Conservation (phyloP, 1,139 yeast genomes). For the Saccharomycopsis phalli region DNA sequence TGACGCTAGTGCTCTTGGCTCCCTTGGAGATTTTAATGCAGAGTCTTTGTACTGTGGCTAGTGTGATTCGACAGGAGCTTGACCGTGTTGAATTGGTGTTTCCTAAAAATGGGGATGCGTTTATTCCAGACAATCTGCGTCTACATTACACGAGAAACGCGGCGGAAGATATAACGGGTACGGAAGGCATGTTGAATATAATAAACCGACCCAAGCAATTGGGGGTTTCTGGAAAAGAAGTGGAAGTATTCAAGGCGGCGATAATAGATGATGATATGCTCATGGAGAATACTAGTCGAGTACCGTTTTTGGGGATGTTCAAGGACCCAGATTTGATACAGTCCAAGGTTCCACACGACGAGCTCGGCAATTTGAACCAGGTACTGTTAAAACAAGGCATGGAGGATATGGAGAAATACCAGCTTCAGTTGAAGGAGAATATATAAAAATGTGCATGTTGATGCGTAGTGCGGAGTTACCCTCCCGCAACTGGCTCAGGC, state of each 20-base stretch:
- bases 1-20: slow-evolving; percentile 5
- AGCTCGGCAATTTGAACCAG: not conserved
- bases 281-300: slow-evolving; percentile 8
- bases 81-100: not conserved
- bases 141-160: slow-evolving; percentile 5
- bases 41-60: not conserved
- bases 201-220: not conserved
- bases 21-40: slow-evolving; percentile 1
- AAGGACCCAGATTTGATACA: slow-evolving; percentile 18
- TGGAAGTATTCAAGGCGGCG: not conserved
- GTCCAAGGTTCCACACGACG: not conserved
- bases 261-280: not conserved
- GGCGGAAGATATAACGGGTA: not conserved
- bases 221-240: too few species aligned
- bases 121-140: not conserved
- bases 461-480: too few species aligned
- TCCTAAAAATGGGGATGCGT: not conserved
- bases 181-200: not conserved
- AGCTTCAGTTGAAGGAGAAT: too few species aligned
- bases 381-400: too few species aligned
- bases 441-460: too few species aligned
- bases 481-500: too few species aligned
- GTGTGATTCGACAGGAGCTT: not conserved
- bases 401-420: too few species aligned
- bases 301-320: slow-evolving; percentile 16